Evolutionary conservation across 441 rosid genomes (phyloP).

Genomic region (Syzygium malaccense): DNA sequence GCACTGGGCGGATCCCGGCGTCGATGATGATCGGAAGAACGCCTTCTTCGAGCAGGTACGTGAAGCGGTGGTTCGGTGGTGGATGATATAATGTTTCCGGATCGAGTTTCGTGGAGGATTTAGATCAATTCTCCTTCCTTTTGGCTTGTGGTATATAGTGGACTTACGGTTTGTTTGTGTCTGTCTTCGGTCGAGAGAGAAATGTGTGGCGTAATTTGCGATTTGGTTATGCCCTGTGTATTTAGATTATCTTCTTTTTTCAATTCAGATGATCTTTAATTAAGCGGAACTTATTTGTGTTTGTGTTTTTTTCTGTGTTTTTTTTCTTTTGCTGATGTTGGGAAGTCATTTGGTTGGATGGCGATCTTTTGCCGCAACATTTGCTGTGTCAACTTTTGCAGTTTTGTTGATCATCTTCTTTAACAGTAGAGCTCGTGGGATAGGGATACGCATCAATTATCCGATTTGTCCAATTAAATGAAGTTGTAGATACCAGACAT

Average conservation of each 20-base stretch:
- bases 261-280: neutral
- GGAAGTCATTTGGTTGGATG: neutral
- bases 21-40: constrained; percentile 54
- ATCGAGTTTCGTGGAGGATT: neutral
- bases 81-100: neutral
- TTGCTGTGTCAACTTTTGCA: neutral
- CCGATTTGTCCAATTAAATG: neutral
- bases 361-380: neutral
- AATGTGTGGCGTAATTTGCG: neutral
- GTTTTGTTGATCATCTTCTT: neutral
- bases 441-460: neutral
- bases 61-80: neutral
- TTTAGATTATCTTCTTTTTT: neutral
- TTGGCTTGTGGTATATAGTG: neutral
- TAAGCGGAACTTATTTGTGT: neutral
- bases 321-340: neutral
- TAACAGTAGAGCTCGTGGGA: neutral
- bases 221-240: neutral
- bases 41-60: constrained; percentile 68
- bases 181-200: neutral
- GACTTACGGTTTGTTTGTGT: neutral
- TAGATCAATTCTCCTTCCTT: neutral
- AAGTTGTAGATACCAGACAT: neutral
- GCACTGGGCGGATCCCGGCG: constrained; percentile 76
- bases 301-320: neutral